phyloP scores from a whole-genome alignment of 2,329 filamentous ascomycete species.

The Eurotiales sp. region DNA sequence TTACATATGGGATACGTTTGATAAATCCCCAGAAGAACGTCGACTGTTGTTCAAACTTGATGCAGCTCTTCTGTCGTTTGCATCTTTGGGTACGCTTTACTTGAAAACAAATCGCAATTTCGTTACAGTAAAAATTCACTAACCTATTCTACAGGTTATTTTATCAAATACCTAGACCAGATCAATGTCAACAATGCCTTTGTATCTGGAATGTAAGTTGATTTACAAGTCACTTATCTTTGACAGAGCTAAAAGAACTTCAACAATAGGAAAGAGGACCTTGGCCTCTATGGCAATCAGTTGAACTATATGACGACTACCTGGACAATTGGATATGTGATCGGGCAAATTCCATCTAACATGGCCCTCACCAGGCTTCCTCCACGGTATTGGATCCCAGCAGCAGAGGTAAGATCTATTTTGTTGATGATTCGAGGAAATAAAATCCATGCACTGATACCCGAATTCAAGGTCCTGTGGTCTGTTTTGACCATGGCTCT shows the following conservation, averaged over 20 bases:
- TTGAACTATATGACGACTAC: slow-evolving; percentile 55
- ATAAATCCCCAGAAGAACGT: slow-evolving; percentile 50
- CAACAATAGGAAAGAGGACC: slow-evolving; percentile 47
- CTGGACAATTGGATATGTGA: slow-evolving; percentile 60
- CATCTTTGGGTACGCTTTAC: slow-evolving; percentile 33
- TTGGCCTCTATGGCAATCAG: slow-evolving; percentile 51
- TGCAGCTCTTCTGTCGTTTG: slow-evolving; percentile 47
- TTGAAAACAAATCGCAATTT: neutral
- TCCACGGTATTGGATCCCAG: slow-evolving; percentile 48
- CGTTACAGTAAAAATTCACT: neutral
- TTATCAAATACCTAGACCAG: slow-evolving; percentile 50
- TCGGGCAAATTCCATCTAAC: slow-evolving; percentile 52
- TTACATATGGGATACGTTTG: slow-evolving; percentile 53
- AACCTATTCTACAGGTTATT: slow-evolving; percentile 41
- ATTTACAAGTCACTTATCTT: too few species aligned
- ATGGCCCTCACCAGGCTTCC: slow-evolving; percentile 49
- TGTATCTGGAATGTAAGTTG: slow-evolving; percentile 43
- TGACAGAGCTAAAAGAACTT: neutral
- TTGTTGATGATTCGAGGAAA: too few species aligned
- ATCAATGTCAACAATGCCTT: slow-evolving; percentile 47
- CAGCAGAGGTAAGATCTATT: slow-evolving; percentile 42
- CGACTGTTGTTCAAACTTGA: slow-evolving; percentile 50
- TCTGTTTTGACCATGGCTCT: slow-evolving; percentile 47
- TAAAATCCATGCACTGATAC: slow-evolving; percentile 3
- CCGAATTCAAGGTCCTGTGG: slow-evolving; percentile 39